Base-by-base conservation (phyloP, 148 eudicot species). In the Dysphania ambrosioides region DNA sequence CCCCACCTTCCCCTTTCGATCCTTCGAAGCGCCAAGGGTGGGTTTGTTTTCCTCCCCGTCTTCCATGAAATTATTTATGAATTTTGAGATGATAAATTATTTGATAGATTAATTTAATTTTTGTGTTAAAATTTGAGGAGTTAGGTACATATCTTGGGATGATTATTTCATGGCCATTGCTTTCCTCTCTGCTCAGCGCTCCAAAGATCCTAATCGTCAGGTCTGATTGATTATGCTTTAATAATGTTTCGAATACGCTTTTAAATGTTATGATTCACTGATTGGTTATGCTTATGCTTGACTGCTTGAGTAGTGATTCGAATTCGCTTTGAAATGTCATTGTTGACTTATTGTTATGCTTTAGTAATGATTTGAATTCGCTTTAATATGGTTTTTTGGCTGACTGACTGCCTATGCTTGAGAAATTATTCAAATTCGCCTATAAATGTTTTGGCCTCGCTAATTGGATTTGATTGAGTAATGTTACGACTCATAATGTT, bases 111-210 rank as follows among this genome's bases (percentile, higher is more conserved):
- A 47, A 21, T 47, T 13, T 47, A 47, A 3, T 47, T 47, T 16
- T 3, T 47, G 19, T 47, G 4, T 13, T 11, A 47, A 12, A 4
- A 8, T 21, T n/a, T 38, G 41, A 18, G 29, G 49, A 1, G 8
- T n/a, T 82, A 93, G 98, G 79, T 93, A 93, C 81, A 79, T 93
- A 55, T 84, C 98, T 16, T 91, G 98, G 98, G 98, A 91, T 74
- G 98, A 93, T 62, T 93, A 91, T 83, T 93, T 93, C 68, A 91
- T 93, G 98, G 93, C 98, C 2, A 87, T 91, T 80, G 98, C 95
- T 44, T 93, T 93, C 72, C 82, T 93, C 18, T 93, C 98, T n/a
- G 95, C 98, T 68, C 87, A 91, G 82, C 87, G 98, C 65, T 93
- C 98, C 61, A 93, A 93, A 81, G 98, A 93, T 85, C 98, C 95